Evolutionary conservation across 495 filamentous ascomycete species (phyloP), one percentile per base, ranked within the genome.

Genomic region (Amphirosellinia nigrospora): DNA sequence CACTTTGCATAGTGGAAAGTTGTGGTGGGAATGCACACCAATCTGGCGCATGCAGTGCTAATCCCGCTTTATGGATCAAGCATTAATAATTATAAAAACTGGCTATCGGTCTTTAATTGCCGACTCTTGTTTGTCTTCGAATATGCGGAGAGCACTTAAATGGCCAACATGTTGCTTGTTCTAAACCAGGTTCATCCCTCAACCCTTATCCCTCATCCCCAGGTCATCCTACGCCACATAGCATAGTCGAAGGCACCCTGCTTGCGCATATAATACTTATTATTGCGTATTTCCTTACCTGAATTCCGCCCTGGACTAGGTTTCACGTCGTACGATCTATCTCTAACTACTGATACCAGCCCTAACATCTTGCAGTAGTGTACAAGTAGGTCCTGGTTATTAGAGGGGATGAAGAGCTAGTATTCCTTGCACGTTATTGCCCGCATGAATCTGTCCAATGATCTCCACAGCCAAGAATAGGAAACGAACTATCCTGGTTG

Each of bases 31-130:
- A 46, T 32, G 61, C 9, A 13, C 46, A 32, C 63, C 46, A 46
- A 65, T 65, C 46, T 65, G 46, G 45, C 63, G 63, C 34, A 65
- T n/a, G 41, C 46, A 65, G 53, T 52, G 63, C 43, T 9, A 36
- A 64, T 65, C 63, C 30, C 63, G 13, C 46, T 26, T 52, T 64
- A 7, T 19, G 26, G 53, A 65, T 65, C 46, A 34, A 65, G 46
- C 21, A 53, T 64, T 50, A 64, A n/a, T 64, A 32, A 34, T 41
- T 64, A 64, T 50, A 23, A 23, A 38, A 26, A 6, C 45, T 39
- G 66, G 66, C 52, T 68, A 52, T 71, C 74, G 66, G 72, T 64
- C 62, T 75, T 70, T 66, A 70, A 64, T 59, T 74, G 46, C 60
- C 39, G 60, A 46, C 13, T 39, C 21, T 63, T 63, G 39, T 46